These are phyloP conservation scores for Talaromyces pinophilus DNA, from an alignment of 2,329 filamentous ascomycete species.

Conservation along the genomic window DNA sequence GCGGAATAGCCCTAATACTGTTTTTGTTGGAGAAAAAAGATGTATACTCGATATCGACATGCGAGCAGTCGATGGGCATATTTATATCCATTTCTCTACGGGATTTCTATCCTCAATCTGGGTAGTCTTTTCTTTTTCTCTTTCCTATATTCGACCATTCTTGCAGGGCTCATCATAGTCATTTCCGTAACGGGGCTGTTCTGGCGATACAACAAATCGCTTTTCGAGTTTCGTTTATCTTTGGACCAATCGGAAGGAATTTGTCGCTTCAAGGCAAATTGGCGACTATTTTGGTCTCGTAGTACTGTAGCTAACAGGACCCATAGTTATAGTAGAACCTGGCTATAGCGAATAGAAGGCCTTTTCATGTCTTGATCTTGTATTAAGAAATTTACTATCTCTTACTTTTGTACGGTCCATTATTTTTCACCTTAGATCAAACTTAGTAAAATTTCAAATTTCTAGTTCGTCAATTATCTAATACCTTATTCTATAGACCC, in stretches of 20 bases:
- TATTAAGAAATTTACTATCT: background rate
- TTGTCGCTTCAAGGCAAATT: background rate
- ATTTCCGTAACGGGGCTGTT: background rate
- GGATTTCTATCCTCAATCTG: background rate
- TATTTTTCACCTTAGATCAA: too few species aligned
- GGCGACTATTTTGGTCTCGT: background rate
- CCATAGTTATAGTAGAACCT: background rate
- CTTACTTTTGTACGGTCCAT: too few species aligned
- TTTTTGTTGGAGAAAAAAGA: background rate
- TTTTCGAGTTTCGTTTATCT: background rate
- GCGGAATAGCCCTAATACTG: background rate
- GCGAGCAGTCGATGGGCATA: background rate
- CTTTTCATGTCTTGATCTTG: too few species aligned
- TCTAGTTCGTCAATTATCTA: too few species aligned
- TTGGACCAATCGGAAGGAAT: constrained; percentile 7
- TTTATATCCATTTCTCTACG: constrained; percentile 1
- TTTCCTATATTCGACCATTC: background rate
- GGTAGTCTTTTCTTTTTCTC: background rate
- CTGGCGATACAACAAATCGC: constrained; percentile 4
- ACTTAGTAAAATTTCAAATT: too few species aligned
- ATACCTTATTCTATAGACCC: background rate
- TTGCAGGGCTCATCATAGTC: background rate
- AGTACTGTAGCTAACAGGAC: background rate
- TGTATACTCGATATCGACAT: background rate
- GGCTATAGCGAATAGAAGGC: too few species aligned